Conservation (phyloP, 352 stramenopile genomes). For the Phytophthora niederhauseri region DNA sequence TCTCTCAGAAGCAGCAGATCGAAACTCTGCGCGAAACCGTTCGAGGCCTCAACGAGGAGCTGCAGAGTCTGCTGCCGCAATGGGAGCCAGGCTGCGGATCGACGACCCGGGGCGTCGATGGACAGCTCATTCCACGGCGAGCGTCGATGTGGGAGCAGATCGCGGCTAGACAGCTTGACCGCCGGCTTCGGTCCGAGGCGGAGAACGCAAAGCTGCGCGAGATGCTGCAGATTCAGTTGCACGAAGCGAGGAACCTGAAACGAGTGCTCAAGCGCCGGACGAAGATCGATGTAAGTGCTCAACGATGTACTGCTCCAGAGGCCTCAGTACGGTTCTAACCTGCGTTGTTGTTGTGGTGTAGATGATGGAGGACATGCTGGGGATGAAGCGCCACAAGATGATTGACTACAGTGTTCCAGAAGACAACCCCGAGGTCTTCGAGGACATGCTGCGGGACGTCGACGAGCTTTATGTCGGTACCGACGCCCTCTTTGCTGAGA, state of each 20-base stretch:
- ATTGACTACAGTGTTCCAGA: not conserved
- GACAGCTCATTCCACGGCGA: constrained; percentile 5
- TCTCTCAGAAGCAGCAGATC: constrained; percentile 31
- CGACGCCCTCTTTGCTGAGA: constrained; percentile 23
- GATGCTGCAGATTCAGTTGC: constrained; percentile 36
- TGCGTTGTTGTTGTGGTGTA: constrained; percentile 10
- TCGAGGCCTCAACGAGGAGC: constrained; percentile 12
- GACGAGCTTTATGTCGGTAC: constrained; percentile 34
- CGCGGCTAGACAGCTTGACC: constrained; percentile 30
- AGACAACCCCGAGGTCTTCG: constrained; percentile 22
- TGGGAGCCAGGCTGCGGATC: not conserved
- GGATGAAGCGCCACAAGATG: constrained; percentile 23
- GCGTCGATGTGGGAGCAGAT: constrained; percentile 34
- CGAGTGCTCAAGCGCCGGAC: constrained; percentile 28
- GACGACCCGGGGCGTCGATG: not conserved
- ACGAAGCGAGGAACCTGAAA: constrained; percentile 31
- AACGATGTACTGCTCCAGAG: not conserved
- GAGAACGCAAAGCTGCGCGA: constrained; percentile 31
- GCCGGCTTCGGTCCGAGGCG: constrained; percentile 20
- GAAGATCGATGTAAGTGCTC: constrained; percentile 26
- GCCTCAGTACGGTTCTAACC: not conserved
- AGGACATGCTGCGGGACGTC: constrained; percentile 19
- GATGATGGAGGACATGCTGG: constrained; percentile 25
- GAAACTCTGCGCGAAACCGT: constrained; percentile 11
- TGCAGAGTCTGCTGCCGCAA: constrained; percentile 14